Evolutionary conservation across 1,284 basidiomycete species (phyloP).

Genomic region (Schizophyllum amplum): DNA sequence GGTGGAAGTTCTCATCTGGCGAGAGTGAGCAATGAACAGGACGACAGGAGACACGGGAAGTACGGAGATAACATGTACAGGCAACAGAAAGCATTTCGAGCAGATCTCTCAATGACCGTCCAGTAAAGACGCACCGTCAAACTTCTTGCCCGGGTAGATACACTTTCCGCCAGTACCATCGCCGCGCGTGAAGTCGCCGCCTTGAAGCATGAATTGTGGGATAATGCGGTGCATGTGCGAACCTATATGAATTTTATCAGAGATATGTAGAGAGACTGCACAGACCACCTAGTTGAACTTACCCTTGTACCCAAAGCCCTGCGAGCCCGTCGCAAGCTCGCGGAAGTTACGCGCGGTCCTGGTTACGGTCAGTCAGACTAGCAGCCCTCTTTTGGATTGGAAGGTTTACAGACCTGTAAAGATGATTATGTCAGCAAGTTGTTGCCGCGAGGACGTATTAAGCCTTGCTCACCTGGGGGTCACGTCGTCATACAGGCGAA

Average conservation of each 20-base stretch:
- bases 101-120: too few species aligned
- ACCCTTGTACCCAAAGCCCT: constrained; percentile 54
- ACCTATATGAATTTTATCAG: constrained; percentile 17
- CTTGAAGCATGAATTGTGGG: constrained; percentile 49
- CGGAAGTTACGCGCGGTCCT: constrained; percentile 86
- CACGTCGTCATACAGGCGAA: constrained; percentile 72
- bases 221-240: constrained; percentile 81
- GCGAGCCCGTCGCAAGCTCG: constrained; percentile 75
- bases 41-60: not conserved
- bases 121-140: constrained; percentile 50
- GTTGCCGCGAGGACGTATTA: too few species aligned
- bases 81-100: too few species aligned
- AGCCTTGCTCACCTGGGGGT: constrained; percentile 35
- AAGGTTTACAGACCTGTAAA: too few species aligned
- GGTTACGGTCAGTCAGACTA: constrained; percentile 32
- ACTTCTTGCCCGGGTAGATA: constrained; percentile 90
- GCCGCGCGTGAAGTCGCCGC: constrained; percentile 61
- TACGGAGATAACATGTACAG: too few species aligned
- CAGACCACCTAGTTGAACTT: constrained; percentile 65
- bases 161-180: constrained; percentile 91
- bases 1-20: constrained; percentile 75
- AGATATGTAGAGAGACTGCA: constrained; percentile 72
- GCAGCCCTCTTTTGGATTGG: too few species aligned
- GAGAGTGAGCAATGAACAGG: not conserved
- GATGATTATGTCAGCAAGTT: constrained; percentile 18